Evolutionary conservation across 441 rosid genomes (phyloP).

Genomic region (Erodium trifolium): DNA sequence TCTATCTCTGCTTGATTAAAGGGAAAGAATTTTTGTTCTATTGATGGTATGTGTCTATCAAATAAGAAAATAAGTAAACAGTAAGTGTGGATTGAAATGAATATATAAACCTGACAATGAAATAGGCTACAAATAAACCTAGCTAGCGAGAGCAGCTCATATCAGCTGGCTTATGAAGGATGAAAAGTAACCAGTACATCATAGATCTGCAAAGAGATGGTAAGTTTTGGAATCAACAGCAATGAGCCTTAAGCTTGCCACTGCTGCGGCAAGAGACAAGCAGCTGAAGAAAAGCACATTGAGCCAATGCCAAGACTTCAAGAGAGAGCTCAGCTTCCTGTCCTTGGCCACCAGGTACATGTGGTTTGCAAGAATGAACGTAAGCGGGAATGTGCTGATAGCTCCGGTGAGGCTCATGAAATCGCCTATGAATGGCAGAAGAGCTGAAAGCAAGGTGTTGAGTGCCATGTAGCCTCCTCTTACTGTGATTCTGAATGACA

Average conservation of each 20-base stretch:
- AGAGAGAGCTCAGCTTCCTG: constrained; percentile 35
- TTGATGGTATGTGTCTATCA: not conserved
- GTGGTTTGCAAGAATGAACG: constrained; percentile 85
- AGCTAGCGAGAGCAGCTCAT: too few relatives aligned
- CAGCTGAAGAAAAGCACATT: constrained; percentile 51
- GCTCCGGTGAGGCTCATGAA: constrained; percentile 89
- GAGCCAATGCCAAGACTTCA: constrained; percentile 79
- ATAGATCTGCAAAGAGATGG: constrained; percentile 76
- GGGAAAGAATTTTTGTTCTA: not conserved
- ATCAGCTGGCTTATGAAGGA: too few relatives aligned
- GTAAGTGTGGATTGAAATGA: not conserved
- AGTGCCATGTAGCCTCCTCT: constrained; percentile 69
- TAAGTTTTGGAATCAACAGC: constrained; percentile 63
- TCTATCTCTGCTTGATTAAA: too few relatives aligned
- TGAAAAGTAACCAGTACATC: constrained; percentile 1
- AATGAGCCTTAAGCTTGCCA: constrained; percentile 68
- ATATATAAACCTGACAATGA: not conserved
- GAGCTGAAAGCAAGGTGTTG: constrained; percentile 70
- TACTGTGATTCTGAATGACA: constrained; percentile 49
- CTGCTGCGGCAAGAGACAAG: constrained; percentile 57
- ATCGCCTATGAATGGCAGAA: constrained; percentile 78
- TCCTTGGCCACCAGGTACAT: constrained; percentile 63
- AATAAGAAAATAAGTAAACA: not conserved
- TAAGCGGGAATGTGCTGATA: constrained; percentile 76
- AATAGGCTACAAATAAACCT: not conserved